Conservation (phyloP, 148 eudicot species). For the Pouteria glomerata region DNA sequence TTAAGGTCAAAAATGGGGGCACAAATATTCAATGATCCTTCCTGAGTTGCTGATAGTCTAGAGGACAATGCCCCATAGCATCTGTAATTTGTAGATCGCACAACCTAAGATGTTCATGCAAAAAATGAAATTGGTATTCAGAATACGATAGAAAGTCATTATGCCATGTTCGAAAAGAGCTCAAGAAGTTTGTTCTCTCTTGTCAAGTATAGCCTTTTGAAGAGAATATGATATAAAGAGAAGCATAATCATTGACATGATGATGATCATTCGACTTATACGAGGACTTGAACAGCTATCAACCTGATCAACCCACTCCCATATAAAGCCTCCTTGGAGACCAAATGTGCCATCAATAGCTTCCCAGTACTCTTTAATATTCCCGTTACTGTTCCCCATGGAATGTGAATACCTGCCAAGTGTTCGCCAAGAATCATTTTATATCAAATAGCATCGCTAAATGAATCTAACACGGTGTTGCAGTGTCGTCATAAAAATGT, state of each 20-base stretch:
- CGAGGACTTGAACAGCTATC: background rate
- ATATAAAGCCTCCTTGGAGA: constrained; percentile 97
- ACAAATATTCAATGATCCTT: background rate
- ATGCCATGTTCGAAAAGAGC: background rate
- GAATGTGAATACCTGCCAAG: constrained; percentile 84
- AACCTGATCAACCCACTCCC: constrained; percentile 99
- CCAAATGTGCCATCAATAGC: constrained; percentile 93
- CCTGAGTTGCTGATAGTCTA: background rate
- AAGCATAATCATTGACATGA: background rate
- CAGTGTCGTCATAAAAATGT: background rate
- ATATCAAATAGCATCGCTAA: constrained; percentile 1
- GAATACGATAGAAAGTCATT: background rate
- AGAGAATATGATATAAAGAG: background rate
- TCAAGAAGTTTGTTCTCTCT: background rate
- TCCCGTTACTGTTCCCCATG: constrained; percentile 98
- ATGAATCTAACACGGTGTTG: background rate
- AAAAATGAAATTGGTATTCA: background rate
- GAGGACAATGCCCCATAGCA: background rate
- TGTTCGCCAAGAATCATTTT: constrained; percentile 1
- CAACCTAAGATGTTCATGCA: background rate
- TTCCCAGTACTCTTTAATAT: constrained; percentile 82
- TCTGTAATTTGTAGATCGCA: background rate
- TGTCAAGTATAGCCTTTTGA: background rate
- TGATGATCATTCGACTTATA: background rate
- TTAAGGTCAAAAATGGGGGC: background rate